Evolutionary conservation across 352 stramenopile genomes (phyloP).

Genomic region (Pythium sp.): DNA sequence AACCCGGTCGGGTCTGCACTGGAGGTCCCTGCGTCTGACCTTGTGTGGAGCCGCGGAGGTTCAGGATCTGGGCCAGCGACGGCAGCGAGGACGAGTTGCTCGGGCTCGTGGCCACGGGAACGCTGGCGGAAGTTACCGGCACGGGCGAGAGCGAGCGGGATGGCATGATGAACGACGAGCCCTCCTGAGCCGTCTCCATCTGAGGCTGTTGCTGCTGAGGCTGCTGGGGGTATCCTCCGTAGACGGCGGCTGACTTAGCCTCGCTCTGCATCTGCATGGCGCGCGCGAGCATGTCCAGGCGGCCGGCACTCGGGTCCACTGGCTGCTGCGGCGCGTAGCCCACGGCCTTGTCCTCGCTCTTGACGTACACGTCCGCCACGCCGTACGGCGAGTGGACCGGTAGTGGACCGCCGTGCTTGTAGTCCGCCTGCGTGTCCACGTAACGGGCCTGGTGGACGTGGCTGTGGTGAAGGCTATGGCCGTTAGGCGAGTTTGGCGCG

Average conservation of each 20-base stretch:
- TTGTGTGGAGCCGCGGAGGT: slow-evolving; percentile 38
- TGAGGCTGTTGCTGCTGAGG: slow-evolving; percentile 18
- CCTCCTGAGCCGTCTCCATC: slow-evolving; percentile 20
- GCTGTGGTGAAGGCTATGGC: not conserved
- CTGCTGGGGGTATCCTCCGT: slow-evolving; percentile 8
- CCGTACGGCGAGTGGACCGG: slow-evolving; percentile 41
- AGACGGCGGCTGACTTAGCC: slow-evolving; percentile 7
- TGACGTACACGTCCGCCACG: slow-evolving; percentile 59
- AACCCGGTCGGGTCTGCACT: slow-evolving; percentile 13
- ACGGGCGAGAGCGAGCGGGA: slow-evolving; percentile 14
- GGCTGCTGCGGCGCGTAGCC: slow-evolving; percentile 22
- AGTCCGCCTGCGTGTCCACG: slow-evolving; percentile 31
- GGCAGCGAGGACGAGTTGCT: slow-evolving; percentile 49
- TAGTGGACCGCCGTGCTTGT: slow-evolving; percentile 27
- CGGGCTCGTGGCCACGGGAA: slow-evolving; percentile 22
- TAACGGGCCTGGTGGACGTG: slow-evolving; percentile 4
- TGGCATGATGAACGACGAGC: slow-evolving; percentile 17
- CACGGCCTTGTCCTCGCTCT: slow-evolving; percentile 26
- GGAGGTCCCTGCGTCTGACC: not conserved
- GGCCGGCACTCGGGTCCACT: slow-evolving; percentile 29
- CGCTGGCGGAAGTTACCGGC: slow-evolving; percentile 4
- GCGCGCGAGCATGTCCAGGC: slow-evolving; percentile 73
- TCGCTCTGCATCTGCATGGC: slow-evolving; percentile 42
- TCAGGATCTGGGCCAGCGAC: slow-evolving; percentile 68
- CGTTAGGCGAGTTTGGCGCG: slow-evolving; percentile 13